These are phyloP conservation scores for Thuja plicata DNA, from an alignment of 83 land plant genomes.

Conservation along the genomic window DNA sequence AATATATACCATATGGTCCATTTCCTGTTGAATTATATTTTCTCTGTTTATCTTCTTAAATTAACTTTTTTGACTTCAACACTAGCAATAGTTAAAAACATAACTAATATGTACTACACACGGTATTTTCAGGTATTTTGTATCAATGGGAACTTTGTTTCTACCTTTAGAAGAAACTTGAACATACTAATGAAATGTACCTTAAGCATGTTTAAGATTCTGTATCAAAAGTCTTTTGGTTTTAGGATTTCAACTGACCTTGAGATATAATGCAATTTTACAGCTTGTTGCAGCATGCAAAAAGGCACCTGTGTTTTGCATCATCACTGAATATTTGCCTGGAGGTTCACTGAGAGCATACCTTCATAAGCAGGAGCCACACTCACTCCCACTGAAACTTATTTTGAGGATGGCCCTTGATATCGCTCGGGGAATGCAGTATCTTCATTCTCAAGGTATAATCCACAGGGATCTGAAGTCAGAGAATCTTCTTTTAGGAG, in stretches of 20 bases:
- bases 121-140: neutral
- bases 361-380: slow-evolving; percentile 66
- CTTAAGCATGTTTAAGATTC: neutral
- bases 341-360: slow-evolving; percentile 70
- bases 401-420: slow-evolving; percentile 66
- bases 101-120: neutral
- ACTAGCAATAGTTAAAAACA: neutral
- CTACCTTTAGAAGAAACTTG: neutral
- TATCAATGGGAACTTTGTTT: neutral
- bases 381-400: slow-evolving; percentile 50
- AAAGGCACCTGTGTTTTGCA: slow-evolving; percentile 76
- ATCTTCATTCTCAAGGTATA: slow-evolving; percentile 69
- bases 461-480: slow-evolving; percentile 83
- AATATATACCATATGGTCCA: neutral
- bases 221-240: neutral
- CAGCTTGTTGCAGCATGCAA: slow-evolving; percentile 86
- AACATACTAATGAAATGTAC: neutral
- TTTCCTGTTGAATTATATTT: neutral
- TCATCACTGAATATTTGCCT: slow-evolving; percentile 69
- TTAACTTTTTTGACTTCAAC: neutral
- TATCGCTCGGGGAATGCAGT: slow-evolving; percentile 78
- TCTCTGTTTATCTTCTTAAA: neutral
- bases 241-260: neutral
- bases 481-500: slow-evolving; percentile 68
- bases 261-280: slow-evolving; percentile 3